Percentiles rank a stretch among this genome's conserved stretches.
Conservation (phyloP, 176 grass and related monocot genomes). For the Oryza glumipatula region DNA sequence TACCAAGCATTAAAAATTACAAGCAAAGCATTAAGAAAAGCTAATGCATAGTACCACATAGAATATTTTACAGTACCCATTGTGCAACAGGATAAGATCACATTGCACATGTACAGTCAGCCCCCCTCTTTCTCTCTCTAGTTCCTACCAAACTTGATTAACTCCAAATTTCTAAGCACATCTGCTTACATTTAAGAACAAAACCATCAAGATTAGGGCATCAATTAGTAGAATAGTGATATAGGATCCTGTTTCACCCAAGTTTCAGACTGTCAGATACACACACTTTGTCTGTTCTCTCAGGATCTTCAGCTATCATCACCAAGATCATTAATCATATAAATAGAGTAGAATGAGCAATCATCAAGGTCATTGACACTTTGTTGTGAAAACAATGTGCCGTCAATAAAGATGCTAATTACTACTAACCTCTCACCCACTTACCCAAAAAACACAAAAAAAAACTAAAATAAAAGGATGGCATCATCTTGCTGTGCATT, state of each 20-base stretch:
- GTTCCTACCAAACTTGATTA: slow-evolving; percentile 10
- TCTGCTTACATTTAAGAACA: neutral
- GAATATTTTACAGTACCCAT: slow-evolving; percentile 36
- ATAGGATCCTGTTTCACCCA: slow-evolving; percentile 26
- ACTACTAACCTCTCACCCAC: neutral
- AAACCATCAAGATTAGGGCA: neutral
- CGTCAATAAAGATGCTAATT: slow-evolving; percentile 16
- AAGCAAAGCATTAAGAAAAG: slow-evolving; percentile 48
- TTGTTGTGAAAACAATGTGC: slow-evolving; percentile 19
- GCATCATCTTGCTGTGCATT: neutral
- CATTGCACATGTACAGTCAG: slow-evolving; percentile 51
- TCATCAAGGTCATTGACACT: neutral
- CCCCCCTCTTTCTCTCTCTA: neutral
- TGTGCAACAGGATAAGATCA: slow-evolving; percentile 59
- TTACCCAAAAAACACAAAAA: slow-evolving; percentile 1
- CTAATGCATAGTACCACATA: slow-evolving; percentile 25
- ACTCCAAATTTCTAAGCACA: slow-evolving; percentile 32
- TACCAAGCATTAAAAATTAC: slow-evolving; percentile 42
- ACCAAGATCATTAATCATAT: neutral
- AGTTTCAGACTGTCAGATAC: neutral
- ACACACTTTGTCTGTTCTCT: neutral
- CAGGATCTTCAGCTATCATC: slow-evolving; percentile 15
- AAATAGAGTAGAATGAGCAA: neutral
- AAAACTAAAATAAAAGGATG: neutral
- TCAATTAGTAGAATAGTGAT: neutral